A percentile compares a stretch with the other conserved stretches of the same genome.
Evolutionary conservation across 2,329 filamentous ascomycete species (phyloP).

Genomic region (Canariomyces notabilis): DNA sequence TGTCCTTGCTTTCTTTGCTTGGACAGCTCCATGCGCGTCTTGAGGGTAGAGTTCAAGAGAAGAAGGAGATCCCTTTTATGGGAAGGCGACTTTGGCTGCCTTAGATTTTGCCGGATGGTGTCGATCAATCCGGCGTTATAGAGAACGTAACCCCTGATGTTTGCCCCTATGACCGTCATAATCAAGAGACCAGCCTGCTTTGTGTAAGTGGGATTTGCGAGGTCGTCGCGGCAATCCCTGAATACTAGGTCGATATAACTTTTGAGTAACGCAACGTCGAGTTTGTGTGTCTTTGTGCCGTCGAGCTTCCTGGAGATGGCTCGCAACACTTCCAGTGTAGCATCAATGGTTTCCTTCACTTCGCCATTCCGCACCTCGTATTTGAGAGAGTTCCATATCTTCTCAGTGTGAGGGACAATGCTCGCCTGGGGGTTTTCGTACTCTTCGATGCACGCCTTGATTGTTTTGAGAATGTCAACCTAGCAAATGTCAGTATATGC

Average conservation of each 20-base stretch:
- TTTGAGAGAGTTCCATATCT: slow-evolving; percentile 57
- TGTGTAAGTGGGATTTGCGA: slow-evolving; percentile 49
- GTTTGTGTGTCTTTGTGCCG: slow-evolving; percentile 25
- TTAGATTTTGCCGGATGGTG: slow-evolving; percentile 45
- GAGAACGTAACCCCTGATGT: slow-evolving; percentile 43
- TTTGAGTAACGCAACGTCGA: slow-evolving; percentile 21
- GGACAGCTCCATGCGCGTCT: slow-evolving; percentile 39
- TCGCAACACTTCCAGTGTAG: slow-evolving; percentile 50
- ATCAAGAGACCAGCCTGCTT: slow-evolving; percentile 49
- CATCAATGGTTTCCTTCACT: slow-evolving; percentile 51
- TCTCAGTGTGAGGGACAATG: slow-evolving; percentile 44
- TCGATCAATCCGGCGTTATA: slow-evolving; percentile 44
- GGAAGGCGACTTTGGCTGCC: slow-evolving; percentile 44
- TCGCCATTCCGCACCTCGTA: slow-evolving; percentile 60
- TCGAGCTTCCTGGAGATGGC: slow-evolving; percentile 44
- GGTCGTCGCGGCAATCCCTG: slow-evolving; percentile 49
- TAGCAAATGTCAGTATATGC: slow-evolving; percentile 25
- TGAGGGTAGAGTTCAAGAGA: slow-evolving; percentile 47
- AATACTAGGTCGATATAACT: slow-evolving; percentile 45
- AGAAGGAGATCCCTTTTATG: slow-evolving; percentile 50
- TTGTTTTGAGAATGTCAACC: slow-evolving; percentile 52
- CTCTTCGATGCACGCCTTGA: slow-evolving; percentile 47
- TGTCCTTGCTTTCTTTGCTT: slow-evolving; percentile 21
- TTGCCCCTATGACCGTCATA: slow-evolving; percentile 46
- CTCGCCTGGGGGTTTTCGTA: slow-evolving; percentile 44